Conservation (phyloP, 2,329 filamentous ascomycete genomes). For the Fusarium algeriense region DNA sequence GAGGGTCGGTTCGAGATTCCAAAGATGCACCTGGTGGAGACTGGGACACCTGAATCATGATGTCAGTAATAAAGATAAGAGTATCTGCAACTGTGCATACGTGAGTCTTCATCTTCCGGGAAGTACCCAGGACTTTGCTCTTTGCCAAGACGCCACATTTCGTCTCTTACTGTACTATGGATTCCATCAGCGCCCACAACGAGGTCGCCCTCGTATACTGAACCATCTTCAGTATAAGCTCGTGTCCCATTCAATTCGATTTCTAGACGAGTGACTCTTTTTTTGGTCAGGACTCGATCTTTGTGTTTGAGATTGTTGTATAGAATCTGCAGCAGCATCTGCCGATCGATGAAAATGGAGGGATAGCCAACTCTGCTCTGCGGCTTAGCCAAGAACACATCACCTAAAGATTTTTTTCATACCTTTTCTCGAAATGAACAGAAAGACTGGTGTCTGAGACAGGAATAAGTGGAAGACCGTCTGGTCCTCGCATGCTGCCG, state of each 20-base stretch:
- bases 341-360: conserved; percentile 10
- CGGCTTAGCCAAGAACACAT: not conserved
- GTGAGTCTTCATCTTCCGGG: not conserved
- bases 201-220: not conserved
- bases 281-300: not conserved
- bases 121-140: not conserved
- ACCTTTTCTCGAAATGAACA: not conserved
- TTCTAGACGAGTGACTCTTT: not conserved
- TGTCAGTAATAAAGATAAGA: not conserved
- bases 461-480: not conserved
- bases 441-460: fast-evolving
- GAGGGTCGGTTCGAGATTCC: not conserved
- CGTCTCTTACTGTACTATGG: not conserved
- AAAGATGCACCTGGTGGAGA: not conserved
- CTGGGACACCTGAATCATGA: not conserved
- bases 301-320: not conserved
- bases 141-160: not conserved
- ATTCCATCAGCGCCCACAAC: conserved; percentile 20
- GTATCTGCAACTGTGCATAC: no score
- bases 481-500: not conserved
- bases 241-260: not conserved
- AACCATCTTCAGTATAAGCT: not conserved
- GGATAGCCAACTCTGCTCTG: not conserved
- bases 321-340: not conserved
- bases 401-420: fast-evolving